phyloP scores from a whole-genome alignment of 208 protist genomes.

The Entamoeba invadens region DNA sequence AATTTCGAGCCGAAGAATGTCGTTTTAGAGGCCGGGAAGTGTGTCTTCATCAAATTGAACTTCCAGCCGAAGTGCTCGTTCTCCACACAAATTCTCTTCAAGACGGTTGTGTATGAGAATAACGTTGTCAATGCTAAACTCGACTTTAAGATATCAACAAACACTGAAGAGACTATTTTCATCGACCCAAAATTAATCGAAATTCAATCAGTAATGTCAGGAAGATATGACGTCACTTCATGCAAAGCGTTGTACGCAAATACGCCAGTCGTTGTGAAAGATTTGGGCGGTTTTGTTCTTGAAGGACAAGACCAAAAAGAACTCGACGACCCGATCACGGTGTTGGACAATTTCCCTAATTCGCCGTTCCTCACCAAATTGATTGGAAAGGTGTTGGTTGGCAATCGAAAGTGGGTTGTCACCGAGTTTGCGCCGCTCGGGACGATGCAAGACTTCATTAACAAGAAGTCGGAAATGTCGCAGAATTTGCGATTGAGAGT shows the following conservation, averaged over 20 bases:
- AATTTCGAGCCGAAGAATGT: neutral
- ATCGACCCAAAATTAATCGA: neutral
- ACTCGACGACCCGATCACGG: neutral
- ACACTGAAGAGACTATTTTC: neutral
- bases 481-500: neutral
- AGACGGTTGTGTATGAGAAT: neutral
- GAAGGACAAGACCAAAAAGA: neutral
- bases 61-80: neutral
- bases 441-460: neutral
- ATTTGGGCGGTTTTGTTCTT: neutral
- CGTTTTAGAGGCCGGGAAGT: neutral
- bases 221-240: neutral
- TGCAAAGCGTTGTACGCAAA: neutral
- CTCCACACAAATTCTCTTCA: neutral
- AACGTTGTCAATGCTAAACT: neutral
- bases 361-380: neutral
- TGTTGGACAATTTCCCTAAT: neutral
- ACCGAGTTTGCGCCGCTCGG: neutral
- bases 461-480: neutral
- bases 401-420: neutral
- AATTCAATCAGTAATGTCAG: neutral
- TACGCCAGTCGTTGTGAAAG: neutral
- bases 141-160: neutral
- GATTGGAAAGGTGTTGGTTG: neutral
- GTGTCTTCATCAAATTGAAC: neutral